Conservation (phyloP, 73 alveolate species). For the Stentor roeselii region DNA sequence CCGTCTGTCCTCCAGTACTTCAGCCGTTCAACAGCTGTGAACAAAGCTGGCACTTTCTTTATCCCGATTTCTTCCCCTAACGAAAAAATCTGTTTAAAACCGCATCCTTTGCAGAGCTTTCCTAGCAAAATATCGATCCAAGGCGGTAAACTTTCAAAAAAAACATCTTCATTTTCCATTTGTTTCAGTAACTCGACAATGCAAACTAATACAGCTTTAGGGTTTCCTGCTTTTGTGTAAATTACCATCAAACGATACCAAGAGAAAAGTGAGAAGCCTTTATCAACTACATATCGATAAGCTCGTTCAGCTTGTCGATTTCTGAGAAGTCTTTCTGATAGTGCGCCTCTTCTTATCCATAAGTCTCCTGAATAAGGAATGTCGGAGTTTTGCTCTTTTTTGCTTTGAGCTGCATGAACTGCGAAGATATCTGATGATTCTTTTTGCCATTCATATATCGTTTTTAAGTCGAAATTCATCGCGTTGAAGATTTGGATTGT, state of each 20-base stretch:
- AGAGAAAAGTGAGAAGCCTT: constrained; percentile 27
- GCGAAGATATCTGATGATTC: neutral
- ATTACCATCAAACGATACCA: constrained; percentile 13
- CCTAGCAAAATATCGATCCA: neutral
- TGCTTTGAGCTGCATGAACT: neutral
- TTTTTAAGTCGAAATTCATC: neutral
- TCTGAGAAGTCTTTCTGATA: constrained; percentile 15
- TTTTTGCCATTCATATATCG: neutral
- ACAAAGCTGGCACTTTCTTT: neutral
- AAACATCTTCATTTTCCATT: constrained; percentile 14
- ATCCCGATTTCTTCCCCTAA: neutral
- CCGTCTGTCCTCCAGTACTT: constrained; percentile 10
- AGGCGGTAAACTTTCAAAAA: neutral
- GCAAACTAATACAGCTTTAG: constrained; percentile 28
- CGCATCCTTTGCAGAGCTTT: neutral
- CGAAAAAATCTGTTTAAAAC: constrained; percentile 13
- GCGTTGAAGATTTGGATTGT: neutral
- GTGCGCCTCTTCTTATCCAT: constrained; percentile 31
- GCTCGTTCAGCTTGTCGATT: constrained; percentile 31
- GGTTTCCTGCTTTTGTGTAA: constrained; percentile 25
- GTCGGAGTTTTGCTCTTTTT: neutral
- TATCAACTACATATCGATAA: constrained; percentile 20
- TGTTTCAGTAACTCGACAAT: constrained; percentile 8
- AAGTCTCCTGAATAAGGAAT: constrained; percentile 1
- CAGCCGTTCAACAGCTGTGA: neutral